Conservation (phyloP, 768 basidiomycete species). For the Scleroderma bovista region DNA sequence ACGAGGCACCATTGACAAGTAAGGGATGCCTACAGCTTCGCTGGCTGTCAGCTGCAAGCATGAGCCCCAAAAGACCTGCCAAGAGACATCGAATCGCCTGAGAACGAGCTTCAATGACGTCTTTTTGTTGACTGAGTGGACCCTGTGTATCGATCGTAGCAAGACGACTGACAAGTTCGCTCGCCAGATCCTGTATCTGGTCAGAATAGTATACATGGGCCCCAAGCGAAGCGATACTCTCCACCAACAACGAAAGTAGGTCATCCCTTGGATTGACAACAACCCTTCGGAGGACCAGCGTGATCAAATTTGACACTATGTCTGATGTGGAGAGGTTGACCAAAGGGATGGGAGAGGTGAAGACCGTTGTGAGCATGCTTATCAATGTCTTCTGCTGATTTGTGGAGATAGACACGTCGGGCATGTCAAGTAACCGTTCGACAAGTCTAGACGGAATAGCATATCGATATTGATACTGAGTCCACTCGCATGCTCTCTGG, state of each 20-base stretch:
- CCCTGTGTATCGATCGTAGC: conserved; percentile 65
- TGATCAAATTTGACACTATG: conserved; percentile 72
- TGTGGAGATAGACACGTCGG: conserved; percentile 44
- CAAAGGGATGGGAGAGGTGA: conserved; percentile 75
- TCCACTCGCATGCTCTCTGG: conserved; percentile 75
- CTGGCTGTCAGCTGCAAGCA: conserved; percentile 51
- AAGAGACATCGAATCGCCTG: conserved; percentile 69
- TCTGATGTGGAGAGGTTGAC: conserved; percentile 91
- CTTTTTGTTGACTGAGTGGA: conserved; percentile 36
- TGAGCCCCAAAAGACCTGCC: conserved; percentile 63
- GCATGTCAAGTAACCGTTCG: conserved; percentile 63
- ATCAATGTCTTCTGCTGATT: conserved; percentile 57
- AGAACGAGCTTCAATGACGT: conserved; percentile 41
- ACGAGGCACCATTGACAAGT: conserved; percentile 23
- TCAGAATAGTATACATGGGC: conserved; percentile 94
- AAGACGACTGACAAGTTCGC: conserved; percentile 74
- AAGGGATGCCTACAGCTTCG: conserved; percentile 17
- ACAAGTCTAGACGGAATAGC: conserved; percentile 82
- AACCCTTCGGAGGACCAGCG: conserved; percentile 66
- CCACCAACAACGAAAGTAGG: conserved; percentile 62
- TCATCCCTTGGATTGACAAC: conserved; percentile 56
- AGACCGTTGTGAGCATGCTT: conserved; percentile 77
- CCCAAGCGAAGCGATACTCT: conserved; percentile 78
- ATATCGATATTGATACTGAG: conserved; percentile 91
- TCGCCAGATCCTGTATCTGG: conserved; percentile 89